These are phyloP conservation scores for Vigna nakashimae DNA, from an alignment of 306 rosid genomes.

Conservation along the genomic window DNA sequence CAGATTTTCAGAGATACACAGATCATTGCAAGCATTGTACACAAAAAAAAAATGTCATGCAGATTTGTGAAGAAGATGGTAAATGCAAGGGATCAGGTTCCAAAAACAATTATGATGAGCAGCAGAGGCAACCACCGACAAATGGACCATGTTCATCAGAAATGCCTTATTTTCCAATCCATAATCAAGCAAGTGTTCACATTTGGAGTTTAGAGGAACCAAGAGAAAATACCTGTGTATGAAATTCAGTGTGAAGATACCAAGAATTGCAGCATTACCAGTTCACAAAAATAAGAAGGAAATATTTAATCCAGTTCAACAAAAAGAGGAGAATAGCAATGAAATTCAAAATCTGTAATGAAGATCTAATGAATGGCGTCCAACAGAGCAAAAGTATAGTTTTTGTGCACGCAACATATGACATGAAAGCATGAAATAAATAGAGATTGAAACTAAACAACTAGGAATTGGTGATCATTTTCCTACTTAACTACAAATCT, in stretches of 20 bases:
- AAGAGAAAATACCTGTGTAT: slow-evolving; percentile 28
- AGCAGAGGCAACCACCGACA: neutral
- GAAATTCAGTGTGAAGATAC: slow-evolving; percentile 21
- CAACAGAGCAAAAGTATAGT: neutral
- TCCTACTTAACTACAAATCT: slow-evolving; percentile 14
- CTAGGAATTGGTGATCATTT: slow-evolving; percentile 13
- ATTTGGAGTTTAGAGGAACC: slow-evolving; percentile 10
- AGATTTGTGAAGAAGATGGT: slow-evolving; percentile 28
- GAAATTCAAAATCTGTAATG: slow-evolving; percentile 22
- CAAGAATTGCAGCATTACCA: slow-evolving; percentile 19
- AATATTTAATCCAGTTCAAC: slow-evolving; percentile 5
- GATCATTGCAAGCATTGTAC: neutral
- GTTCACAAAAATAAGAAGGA: slow-evolving; percentile 7
- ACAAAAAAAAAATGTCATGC: neutral
- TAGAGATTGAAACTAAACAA: slow-evolving; percentile 7
- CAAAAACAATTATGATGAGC: too few relatives aligned
- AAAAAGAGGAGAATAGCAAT: slow-evolving; percentile 16
- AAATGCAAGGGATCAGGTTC: neutral
- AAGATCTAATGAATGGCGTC: neutral
- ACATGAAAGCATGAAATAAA: slow-evolving; percentile 20
- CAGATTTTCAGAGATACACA: neutral
- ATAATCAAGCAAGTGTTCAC: neutral
- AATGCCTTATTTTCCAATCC: slow-evolving; percentile 7
- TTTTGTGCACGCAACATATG: slow-evolving; percentile 21
- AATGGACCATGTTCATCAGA: neutral